Conservation (phyloP, 768 basidiomycete species). For the Rhizopogon vulgaris region DNA sequence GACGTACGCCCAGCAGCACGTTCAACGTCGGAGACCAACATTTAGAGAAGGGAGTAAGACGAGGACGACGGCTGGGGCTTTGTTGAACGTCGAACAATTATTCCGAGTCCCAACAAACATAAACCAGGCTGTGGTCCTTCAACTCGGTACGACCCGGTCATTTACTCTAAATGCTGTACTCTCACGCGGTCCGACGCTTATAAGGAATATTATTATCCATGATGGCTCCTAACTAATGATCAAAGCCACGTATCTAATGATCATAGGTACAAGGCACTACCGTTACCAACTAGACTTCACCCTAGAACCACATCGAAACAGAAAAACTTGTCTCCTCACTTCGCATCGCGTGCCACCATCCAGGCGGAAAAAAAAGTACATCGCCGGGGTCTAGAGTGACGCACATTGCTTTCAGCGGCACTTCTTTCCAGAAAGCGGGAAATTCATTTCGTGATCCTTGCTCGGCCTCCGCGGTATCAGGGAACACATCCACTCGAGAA, state of each 20-base stretch:
- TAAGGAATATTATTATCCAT: not conserved
- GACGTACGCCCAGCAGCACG: constrained; percentile 23
- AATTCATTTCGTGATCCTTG: constrained; percentile 24
- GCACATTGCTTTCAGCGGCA: constrained; percentile 52
- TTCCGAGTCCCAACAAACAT: constrained; percentile 13
- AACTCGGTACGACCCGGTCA: constrained; percentile 22
- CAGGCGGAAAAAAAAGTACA: constrained; percentile 81
- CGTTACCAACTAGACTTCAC: constrained; percentile 11
- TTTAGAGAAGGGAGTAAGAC: constrained; percentile 7
- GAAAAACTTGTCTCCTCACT: constrained; percentile 80
- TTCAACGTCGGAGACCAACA: constrained; percentile 26
- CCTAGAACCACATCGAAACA: constrained; percentile 86
- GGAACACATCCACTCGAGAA: constrained; percentile 75
- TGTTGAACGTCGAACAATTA: constrained; percentile 12
- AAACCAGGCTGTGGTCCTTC: constrained; percentile 9
- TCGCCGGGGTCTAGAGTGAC: constrained; percentile 77
- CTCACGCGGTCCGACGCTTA: constrained; percentile 4
- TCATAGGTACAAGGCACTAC: not conserved
- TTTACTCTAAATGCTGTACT: constrained; percentile 13
- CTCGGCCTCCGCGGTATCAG: constrained; percentile 14
- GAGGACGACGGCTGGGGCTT: constrained; percentile 9
- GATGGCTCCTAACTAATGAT: not conserved
- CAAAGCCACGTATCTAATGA: not conserved
- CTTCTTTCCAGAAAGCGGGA: constrained; percentile 50
- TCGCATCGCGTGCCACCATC: constrained; percentile 94